Conservation (phyloP, 768 basidiomycete genomes). For the Amanita thiersii region DNA sequence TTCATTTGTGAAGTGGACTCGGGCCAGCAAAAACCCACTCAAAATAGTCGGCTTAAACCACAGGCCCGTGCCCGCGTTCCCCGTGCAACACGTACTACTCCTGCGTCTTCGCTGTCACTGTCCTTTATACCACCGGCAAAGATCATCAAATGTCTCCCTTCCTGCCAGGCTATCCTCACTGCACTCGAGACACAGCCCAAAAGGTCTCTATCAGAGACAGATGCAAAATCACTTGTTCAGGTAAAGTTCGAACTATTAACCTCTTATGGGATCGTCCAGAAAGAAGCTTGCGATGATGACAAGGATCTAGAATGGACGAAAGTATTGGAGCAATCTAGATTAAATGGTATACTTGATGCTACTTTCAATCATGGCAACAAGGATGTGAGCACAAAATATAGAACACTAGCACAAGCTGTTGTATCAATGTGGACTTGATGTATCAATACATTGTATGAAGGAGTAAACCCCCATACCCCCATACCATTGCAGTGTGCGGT, state of each 20-base stretch:
- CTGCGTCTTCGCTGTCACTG: neutral
- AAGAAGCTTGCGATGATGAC: slow-evolving; percentile 15
- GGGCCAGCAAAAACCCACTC: neutral
- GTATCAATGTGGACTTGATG: slow-evolving; percentile 1
- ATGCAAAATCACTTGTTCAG: slow-evolving; percentile 11
- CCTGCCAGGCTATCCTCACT: slow-evolving; percentile 3
- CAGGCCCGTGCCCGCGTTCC: slow-evolving; percentile 6
- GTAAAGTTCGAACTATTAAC: slow-evolving; percentile 30
- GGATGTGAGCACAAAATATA: slow-evolving; percentile 9
- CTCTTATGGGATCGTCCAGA: slow-evolving; percentile 29
- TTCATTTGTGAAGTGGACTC: slow-evolving; percentile 2
- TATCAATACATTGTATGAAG: too few species aligned
- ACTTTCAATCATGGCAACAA: slow-evolving; percentile 5
- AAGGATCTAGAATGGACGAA: slow-evolving; percentile 27
- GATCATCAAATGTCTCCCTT: neutral
- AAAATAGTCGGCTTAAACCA: neutral
- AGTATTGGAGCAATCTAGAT: slow-evolving; percentile 16
- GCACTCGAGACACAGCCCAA: neutral
- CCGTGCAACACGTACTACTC: neutral
- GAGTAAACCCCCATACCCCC: too few species aligned
- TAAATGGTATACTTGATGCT: slow-evolving; percentile 17
- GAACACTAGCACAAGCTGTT: slow-evolving; percentile 5
- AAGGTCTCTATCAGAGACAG: neutral
- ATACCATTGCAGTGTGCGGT: too few species aligned
- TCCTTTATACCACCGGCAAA: neutral